These are phyloP conservation scores for Solanum raphanifolium DNA, from an alignment of 257 asterid genomes.

Conservation along the genomic window DNA sequence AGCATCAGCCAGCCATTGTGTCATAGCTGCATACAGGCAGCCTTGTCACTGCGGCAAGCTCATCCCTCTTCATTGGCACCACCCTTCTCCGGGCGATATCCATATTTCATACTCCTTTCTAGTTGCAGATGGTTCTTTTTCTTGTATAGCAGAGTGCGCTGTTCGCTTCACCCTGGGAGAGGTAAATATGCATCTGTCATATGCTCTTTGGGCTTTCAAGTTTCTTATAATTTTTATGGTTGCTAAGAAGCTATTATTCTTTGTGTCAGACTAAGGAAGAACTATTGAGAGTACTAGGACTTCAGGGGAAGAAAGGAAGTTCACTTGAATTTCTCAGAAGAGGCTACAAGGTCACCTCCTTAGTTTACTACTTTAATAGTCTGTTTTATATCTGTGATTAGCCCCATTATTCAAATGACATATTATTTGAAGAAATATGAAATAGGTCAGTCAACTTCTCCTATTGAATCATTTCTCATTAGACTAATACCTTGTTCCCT, in stretches of 20 bases:
- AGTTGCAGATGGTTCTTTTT: slow-evolving; percentile 58
- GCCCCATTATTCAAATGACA: neutral
- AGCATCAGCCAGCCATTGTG: neutral
- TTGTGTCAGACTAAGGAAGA: slow-evolving; percentile 79
- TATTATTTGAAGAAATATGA: neutral
- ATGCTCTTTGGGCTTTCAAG: neutral
- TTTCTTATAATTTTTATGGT: neutral
- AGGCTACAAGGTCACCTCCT: slow-evolving; percentile 63
- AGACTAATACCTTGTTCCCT: neutral
- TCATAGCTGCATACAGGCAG: neutral
- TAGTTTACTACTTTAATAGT: neutral
- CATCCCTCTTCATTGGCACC: neutral
- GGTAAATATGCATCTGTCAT: slow-evolving; percentile 34
- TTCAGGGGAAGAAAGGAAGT: slow-evolving; percentile 87
- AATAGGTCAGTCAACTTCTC: neutral
- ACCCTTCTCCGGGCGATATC: neutral
- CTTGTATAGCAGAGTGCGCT: slow-evolving; percentile 82
- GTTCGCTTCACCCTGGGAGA: slow-evolving; percentile 72
- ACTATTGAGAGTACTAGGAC: slow-evolving; percentile 79
- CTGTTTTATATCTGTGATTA: neutral
- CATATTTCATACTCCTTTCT: neutral
- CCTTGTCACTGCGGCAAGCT: neutral
- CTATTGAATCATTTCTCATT: neutral
- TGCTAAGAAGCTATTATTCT: neutral
- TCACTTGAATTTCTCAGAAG: slow-evolving; percentile 90